phyloP scores from a whole-genome alignment of 164 flowering plant genomes.

The Vitis cinerea region DNA sequence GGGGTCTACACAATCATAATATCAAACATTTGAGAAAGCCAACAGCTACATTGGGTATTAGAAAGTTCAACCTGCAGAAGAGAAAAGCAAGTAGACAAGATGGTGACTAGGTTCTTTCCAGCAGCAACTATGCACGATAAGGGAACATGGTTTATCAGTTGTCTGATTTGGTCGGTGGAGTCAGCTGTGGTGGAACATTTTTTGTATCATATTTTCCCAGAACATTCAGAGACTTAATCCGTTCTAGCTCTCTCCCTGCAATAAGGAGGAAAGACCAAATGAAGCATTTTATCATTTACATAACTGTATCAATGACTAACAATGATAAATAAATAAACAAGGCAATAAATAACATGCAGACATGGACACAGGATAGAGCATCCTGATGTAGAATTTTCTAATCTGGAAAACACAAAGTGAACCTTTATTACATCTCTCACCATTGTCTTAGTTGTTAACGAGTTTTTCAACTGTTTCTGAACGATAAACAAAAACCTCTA shows the following conservation, averaged over 20 bases:
- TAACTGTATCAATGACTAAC: background rate
- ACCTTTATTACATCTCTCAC: too few species aligned
- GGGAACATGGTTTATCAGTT: background rate
- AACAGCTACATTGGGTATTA: too few species aligned
- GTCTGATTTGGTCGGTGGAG: conserved; percentile 1
- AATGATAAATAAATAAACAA: background rate
- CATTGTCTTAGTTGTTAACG: too few species aligned
- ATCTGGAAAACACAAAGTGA: background rate
- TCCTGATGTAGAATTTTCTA: background rate
- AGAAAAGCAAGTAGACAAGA: background rate
- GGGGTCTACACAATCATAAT: too few species aligned
- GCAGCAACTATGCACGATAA: background rate
- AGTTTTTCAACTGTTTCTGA: too few species aligned
- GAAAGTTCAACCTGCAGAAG: background rate
- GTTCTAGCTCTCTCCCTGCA: conserved; percentile 24
- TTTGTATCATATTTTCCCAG: conserved; percentile 19
- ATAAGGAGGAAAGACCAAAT: background rate
- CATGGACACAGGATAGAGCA: background rate
- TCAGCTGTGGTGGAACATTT: background rate
- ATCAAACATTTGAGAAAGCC: too few species aligned
- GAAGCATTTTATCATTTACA: background rate
- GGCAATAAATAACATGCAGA: background rate
- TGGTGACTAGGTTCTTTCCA: background rate
- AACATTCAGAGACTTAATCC: conserved; percentile 29
- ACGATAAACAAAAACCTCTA: too few species aligned